Evolutionary conservation across 805 yeast genomes (phyloP).

Genomic region (Tetrapisispora namnaoensis): DNA sequence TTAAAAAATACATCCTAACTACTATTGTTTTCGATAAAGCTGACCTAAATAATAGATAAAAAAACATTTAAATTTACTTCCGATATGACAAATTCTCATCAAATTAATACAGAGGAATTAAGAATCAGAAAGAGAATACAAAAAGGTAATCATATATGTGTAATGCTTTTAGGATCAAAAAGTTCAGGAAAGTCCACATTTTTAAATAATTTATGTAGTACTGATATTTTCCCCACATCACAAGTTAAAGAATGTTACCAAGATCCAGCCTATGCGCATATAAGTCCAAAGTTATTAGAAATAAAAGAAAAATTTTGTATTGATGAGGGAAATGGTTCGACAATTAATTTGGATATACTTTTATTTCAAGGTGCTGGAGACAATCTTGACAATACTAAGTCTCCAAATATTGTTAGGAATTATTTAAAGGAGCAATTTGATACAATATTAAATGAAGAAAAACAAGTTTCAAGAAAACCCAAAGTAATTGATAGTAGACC

Average conservation of each 20-base stretch:
- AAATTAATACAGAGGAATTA: conserved; percentile 29
- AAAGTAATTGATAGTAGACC: conserved; percentile 68
- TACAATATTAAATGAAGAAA: conserved; percentile 61
- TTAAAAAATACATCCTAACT: neutral
- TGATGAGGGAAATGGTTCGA: conserved; percentile 45
- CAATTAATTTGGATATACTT: conserved; percentile 44
- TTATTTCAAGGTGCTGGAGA: conserved; percentile 74
- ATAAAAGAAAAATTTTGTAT: conserved; percentile 13
- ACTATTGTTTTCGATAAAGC: neutral
- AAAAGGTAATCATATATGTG: conserved; percentile 51
- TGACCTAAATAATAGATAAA: neutral
- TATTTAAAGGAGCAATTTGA: conserved; percentile 67
- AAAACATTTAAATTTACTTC: neutral
- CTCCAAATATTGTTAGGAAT: conserved; percentile 41
- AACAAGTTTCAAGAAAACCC: conserved; percentile 59
- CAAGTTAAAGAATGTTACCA: conserved; percentile 1
- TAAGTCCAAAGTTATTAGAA: neutral
- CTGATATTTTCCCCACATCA: conserved; percentile 32
- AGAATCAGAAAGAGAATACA: conserved; percentile 54
- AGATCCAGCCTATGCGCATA: conserved; percentile 2
- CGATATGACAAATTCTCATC: neutral
- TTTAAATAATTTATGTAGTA: conserved; percentile 55
- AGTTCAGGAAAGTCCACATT: conserved; percentile 72
- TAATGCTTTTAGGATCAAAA: conserved; percentile 62
- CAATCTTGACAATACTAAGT: conserved; percentile 50